A percentile compares a stretch with the other conserved stretches of the same genome.
These are phyloP conservation scores for Avena atlantica DNA, from an alignment of 176 grass and related monocot genomes.

Conservation along the genomic window DNA sequence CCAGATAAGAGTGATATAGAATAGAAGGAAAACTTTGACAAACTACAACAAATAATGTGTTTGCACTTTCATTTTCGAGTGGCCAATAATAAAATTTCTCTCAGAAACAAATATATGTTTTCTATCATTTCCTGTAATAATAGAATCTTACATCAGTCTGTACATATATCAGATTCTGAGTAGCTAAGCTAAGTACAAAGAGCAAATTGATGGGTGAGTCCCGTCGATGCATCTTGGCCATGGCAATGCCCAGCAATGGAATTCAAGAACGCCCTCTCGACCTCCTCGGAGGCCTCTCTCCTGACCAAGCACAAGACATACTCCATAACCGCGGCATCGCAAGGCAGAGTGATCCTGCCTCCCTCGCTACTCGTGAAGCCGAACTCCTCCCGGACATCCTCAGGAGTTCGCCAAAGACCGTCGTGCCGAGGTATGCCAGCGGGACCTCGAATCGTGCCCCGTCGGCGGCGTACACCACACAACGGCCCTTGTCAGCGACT, in stretches of 20 bases:
- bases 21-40: neutral
- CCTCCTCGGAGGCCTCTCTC: slow-evolving; percentile 48
- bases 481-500: slow-evolving; percentile 32
- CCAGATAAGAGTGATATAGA: neutral
- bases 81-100: neutral
- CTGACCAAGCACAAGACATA: slow-evolving; percentile 56
- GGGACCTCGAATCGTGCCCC: slow-evolving; percentile 44
- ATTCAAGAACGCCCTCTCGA: slow-evolving; percentile 57
- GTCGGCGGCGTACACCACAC: slow-evolving; percentile 25
- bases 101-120: neutral
- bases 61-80: neutral
- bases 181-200: slow-evolving; percentile 21
- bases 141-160: neutral
- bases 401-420: slow-evolving; percentile 41
- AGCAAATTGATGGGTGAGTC: neutral
- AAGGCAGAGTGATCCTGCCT: slow-evolving; percentile 62
- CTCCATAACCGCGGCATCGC: slow-evolving; percentile 52
- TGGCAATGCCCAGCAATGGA: slow-evolving; percentile 47
- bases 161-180: too few species aligned
- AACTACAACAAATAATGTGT: neutral
- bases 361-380: slow-evolving; percentile 23
- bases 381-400: slow-evolving; percentile 49
- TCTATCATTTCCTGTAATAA: neutral
- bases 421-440: slow-evolving; percentile 28
- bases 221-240: slow-evolving; percentile 1